Evolutionary conservation across 2,329 filamentous ascomycete genomes (phyloP), one percentile per base, ranked within the genome.

Genomic region (Madurella fahalii): DNA sequence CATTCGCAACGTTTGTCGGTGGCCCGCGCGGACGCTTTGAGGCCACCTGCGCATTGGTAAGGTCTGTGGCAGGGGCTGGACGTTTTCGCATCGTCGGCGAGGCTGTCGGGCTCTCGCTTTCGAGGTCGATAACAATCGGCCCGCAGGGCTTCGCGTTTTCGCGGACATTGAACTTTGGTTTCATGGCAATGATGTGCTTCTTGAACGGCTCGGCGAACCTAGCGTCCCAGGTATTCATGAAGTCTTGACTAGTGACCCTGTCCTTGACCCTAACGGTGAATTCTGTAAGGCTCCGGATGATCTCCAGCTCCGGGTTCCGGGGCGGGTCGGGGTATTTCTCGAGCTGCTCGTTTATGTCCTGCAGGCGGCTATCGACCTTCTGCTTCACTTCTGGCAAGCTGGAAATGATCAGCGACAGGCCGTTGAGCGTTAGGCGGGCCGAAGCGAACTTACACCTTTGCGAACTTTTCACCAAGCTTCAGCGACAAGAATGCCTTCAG

Each of bases 241-340:
- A 81, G 1, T 73, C 67, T 4, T 75, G 72, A 40, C 77, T 77
- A 17, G 78, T 73, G 5, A 89, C 70, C 1, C 83, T 73, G 0
- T 73, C 70, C 4, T 78, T 74, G 1, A 90, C 74, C 0, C 74
- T 65, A 0, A 74, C 70, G 0, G 80, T 77, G 57, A 93, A 85
- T 0, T 72, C 72, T 12, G 75, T 73, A 0, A 93, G 67, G 11
- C 82, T 80, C 2, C 78, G 77, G 17, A 78, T 78, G 0, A 95
- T 77, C 9, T 84, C 81, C 0, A 84, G 74, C n/a, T 84, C 79
- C 0, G 90, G 80, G 42, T 90, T 89, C 0, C 74, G 70, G 0
- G 87, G 86, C 0, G 89, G 79, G 39, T 89, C 85, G 0, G 88
- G 88, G 0, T 92, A 77, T 0, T 70, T 71, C 0, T 67, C 59